Base-by-base conservation (phyloP, 805 yeast species). In the Torulaspora delbrueckii region DNA sequence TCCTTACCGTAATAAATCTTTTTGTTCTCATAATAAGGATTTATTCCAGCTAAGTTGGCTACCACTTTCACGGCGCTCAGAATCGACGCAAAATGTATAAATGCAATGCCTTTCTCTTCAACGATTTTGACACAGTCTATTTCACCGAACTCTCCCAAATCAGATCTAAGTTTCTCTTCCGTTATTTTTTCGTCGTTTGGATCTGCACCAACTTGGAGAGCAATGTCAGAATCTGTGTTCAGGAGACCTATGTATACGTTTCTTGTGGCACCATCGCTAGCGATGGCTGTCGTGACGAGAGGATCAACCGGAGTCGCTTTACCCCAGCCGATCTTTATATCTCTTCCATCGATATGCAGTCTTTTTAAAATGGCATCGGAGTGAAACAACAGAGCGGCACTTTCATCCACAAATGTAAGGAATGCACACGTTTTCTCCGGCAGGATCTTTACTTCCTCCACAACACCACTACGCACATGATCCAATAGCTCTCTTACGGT, bases 271-370 rank as follows among this genome's bases (percentile, higher is more conserved):
- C 87, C 86, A 54, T 87, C 91, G 51, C 86, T 78, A 46, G 81
- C 80, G 45, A 93, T 88, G 13, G 89, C 82, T 27, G 82, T 78
- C 43, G 80, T 70, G 5, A 91, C 90, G 6, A 84, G 74, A 1
- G 95, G 85, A 48, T 80, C 81, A 28, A 89, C 78, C 1, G 85
- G 80, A 2, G 83, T 73, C 32, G 88, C 80, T 54, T 84, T 84
- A 16, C 96, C 96, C 98, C 98, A 93, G 9, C 96, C 96, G 48
- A 91, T 77, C 59, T 88, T 79, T 46, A 90, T 79, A 58, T 86
- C 95, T 54, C 84, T 81, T 37, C 87, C 89, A 55, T 79, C 81
- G 48, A 93, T 84, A 34, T 83, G 79, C 52, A 90, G 73, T 62
- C 90, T 79, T 62, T 87, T 88, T 62, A 91, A 74, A 41, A 86